A percentile compares a stretch with the other conserved stretches of the same genome.
Evolutionary conservation across 1,284 basidiomycete species (phyloP).

Genomic region (Amylostereum chailletii): DNA sequence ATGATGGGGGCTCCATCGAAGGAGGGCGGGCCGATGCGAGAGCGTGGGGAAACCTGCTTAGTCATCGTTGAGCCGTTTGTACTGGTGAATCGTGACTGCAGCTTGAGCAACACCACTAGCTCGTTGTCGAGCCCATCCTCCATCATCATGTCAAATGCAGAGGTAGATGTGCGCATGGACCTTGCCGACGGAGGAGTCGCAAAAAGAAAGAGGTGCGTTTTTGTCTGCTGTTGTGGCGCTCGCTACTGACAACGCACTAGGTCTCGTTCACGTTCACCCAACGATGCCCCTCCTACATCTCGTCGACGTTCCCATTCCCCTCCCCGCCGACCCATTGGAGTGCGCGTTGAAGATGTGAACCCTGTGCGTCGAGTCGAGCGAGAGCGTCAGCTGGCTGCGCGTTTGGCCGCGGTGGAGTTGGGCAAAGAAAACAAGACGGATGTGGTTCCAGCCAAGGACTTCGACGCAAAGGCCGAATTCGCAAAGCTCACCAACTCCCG

Average conservation of each 20-base stretch:
- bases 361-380: conserved; percentile 68
- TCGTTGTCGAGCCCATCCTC: no score
- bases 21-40: no score
- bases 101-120: conserved; percentile 3
- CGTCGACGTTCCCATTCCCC: conserved; percentile 62
- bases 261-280: conserved; percentile 49
- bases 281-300: conserved; percentile 48
- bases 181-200: no score
- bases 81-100: conserved; percentile 1
- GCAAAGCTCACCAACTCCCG: conserved; percentile 71
- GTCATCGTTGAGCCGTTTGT: background rate
- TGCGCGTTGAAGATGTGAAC: conserved; percentile 67
- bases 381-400: conserved; percentile 68
- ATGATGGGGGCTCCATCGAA: no score
- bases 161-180: no score
- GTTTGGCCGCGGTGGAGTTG: conserved; percentile 67
- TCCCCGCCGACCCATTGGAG: conserved; percentile 29
- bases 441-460: conserved; percentile 34
- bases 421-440: conserved; percentile 46
- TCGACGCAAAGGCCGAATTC: conserved; percentile 73
- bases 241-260: conserved; percentile 22
- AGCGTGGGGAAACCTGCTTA: no score
- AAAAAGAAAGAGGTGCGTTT: conserved; percentile 5
- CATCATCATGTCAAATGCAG: no score
- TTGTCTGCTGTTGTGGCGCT: conserved; percentile 2